Conservation (phyloP, 208 protist species). For the Trypanosoma mega region DNA sequence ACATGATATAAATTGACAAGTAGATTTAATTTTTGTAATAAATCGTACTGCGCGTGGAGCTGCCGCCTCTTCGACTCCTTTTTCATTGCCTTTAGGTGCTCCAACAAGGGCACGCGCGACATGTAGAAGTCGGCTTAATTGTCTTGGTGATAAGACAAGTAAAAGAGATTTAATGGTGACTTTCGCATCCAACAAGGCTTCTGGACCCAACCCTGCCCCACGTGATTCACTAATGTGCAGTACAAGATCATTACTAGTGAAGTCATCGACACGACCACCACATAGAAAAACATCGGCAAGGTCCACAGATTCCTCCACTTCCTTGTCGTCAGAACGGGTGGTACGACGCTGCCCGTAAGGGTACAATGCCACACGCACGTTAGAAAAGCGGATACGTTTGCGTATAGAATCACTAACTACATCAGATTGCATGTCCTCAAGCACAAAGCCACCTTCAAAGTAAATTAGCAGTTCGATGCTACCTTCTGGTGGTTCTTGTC, state of each 20-base stretch:
- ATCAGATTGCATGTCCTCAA: conserved; percentile 26
- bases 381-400: conserved; percentile 29
- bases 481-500: conserved; percentile 21
- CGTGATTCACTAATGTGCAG: conserved; percentile 16
- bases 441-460: conserved; percentile 27
- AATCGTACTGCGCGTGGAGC: conserved; percentile 4
- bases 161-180: conserved; percentile 22
- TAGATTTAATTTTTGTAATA: conserved; percentile 20
- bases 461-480: conserved; percentile 24
- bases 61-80: background rate
- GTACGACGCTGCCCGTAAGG: conserved; percentile 21
- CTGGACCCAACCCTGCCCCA: background rate
- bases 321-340: conserved; percentile 12
- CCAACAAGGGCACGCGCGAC: conserved; percentile 21
- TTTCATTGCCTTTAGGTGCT: conserved; percentile 10
- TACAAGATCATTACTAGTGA: conserved; percentile 16
- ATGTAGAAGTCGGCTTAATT: conserved; percentile 20
- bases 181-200: conserved; percentile 11
- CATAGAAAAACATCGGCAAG: conserved; percentile 26
- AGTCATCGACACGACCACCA: conserved; percentile 18
- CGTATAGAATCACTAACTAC: conserved; percentile 10
- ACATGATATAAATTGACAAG: conserved; percentile 26
- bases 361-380: conserved; percentile 23
- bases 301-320: conserved; percentile 29
- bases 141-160: conserved; percentile 22